Percentiles rank a stretch among this genome's conserved stretches.
phyloP scores from a whole-genome alignment of 495 filamentous ascomycete genomes.

The Clohesyomyces aquaticus region DNA sequence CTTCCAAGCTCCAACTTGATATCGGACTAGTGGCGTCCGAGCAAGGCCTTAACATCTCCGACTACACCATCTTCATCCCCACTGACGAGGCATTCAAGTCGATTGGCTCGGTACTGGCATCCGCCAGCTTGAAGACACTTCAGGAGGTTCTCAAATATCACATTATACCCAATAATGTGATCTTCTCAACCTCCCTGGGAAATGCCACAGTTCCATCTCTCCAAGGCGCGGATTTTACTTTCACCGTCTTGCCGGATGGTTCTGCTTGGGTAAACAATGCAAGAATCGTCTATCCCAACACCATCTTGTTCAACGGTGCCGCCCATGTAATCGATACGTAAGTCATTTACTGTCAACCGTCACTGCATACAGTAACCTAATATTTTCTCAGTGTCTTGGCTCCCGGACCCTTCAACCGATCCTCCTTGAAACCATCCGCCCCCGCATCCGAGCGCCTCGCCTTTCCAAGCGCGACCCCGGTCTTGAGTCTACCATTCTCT shows the following conservation, averaged over 20 bases:
- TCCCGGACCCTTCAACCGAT: conserved; percentile 10
- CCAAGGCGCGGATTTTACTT: conserved; percentile 6
- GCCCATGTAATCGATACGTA: conserved; percentile 18
- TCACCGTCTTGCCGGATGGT: conserved; percentile 23
- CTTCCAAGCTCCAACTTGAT: conserved; percentile 10
- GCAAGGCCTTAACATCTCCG: conserved; percentile 19
- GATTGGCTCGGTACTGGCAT: conserved; percentile 21
- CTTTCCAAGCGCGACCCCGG: conserved; percentile 13
- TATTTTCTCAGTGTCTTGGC: conserved; percentile 7
- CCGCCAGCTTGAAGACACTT: conserved; percentile 10
- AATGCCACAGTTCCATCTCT: conserved; percentile 18
- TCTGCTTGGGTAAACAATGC: conserved; percentile 20
- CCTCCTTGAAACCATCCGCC: conserved; percentile 11
- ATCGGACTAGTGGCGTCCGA: background rate
- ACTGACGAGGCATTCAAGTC: conserved; percentile 18
- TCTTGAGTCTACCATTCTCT: conserved; percentile 8
- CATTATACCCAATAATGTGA: conserved; percentile 22
- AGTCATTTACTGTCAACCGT: background rate
- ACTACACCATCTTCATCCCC: conserved; percentile 24
- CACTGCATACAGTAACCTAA: background rate
- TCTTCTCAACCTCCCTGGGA: conserved; percentile 20
- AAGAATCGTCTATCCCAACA: conserved; percentile 15
- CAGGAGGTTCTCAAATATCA: conserved; percentile 20
- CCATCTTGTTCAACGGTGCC: conserved; percentile 16
- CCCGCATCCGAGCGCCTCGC: conserved; percentile 13